These are phyloP conservation scores for Diplodia scrobiculata DNA, from an alignment of 2,329 filamentous ascomycete genomes.

Conservation along the genomic window DNA sequence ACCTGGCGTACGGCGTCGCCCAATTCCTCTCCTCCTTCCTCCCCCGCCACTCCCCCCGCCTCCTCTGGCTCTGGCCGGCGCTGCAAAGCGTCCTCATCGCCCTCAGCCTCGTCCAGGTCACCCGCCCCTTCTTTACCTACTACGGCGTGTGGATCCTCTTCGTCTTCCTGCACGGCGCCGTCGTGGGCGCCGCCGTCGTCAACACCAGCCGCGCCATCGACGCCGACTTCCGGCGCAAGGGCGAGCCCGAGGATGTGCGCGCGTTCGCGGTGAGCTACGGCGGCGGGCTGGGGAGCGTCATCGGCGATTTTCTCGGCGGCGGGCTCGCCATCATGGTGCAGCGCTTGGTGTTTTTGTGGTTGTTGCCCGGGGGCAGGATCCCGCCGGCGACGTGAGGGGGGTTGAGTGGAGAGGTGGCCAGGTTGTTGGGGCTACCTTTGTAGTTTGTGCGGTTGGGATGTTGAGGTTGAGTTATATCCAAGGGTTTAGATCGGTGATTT, in stretches of 20 bases:
- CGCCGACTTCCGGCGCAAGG: not conserved
- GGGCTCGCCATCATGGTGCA: constrained; percentile 11
- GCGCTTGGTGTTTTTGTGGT: not conserved
- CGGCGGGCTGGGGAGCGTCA: not conserved
- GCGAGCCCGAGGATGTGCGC: not conserved
- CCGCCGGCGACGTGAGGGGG: too few relatives aligned
- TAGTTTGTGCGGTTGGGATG: too few relatives aligned
- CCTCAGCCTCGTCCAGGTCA: constrained; percentile 2
- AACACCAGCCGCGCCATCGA: not conserved
- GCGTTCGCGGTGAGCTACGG: constrained; percentile 6
- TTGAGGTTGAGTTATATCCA: too few relatives aligned
- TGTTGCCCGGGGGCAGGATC: not conserved
- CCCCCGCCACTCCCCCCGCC: not conserved
- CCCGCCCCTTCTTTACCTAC: constrained; percentile 2
- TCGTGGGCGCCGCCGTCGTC: not conserved
- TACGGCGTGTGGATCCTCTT: constrained; percentile 18
- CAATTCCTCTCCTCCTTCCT: not conserved
- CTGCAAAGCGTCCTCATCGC: not conserved
- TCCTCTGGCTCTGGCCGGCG: not conserved
- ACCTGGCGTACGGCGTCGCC: not conserved
- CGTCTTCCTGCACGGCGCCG: not conserved
- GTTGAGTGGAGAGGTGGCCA: too few relatives aligned
- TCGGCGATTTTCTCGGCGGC: constrained; percentile 1
- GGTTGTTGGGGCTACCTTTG: too few relatives aligned
- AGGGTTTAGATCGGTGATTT: too few relatives aligned